phyloP scores from a whole-genome alignment of 495 filamentous ascomycete species.

The Lophiotrema nucula region DNA sequence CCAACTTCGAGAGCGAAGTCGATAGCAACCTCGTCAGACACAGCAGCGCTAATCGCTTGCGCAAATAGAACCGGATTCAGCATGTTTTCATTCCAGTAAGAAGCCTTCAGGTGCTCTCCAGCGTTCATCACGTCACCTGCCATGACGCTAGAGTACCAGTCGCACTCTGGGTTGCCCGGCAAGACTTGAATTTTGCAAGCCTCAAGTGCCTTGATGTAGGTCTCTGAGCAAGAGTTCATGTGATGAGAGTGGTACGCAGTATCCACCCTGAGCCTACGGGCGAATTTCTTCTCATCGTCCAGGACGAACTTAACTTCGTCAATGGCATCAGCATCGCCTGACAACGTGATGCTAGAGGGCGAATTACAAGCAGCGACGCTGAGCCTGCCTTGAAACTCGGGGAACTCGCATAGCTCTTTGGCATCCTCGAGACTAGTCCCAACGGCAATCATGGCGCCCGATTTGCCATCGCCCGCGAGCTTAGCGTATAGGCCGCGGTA shows the following conservation, averaged over 20 bases:
- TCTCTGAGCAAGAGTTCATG: not conserved
- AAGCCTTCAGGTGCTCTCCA: not conserved
- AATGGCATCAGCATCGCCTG: conserved; percentile 10
- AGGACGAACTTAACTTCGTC: not conserved
- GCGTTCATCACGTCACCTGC: not conserved
- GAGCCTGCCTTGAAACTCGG: not conserved
- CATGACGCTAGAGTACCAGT: conserved; percentile 3
- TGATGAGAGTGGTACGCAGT: conserved; percentile 27
- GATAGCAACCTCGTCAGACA: not conserved
- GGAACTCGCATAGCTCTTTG: not conserved
- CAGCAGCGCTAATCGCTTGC: not conserved
- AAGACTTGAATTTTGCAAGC: not conserved
- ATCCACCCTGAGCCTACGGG: conserved; percentile 1
- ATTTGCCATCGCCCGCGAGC: not conserved
- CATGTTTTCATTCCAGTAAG: conserved; percentile 17
- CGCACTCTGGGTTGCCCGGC: not conserved
- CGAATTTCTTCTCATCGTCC: not conserved
- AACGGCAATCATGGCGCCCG: conserved; percentile 6
- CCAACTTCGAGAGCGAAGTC: conserved; percentile 5
- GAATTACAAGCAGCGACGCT: conserved; percentile 14
- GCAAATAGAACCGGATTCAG: conserved; percentile 2
- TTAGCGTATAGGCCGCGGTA: conserved; percentile 9
- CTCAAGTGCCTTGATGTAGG: not conserved
- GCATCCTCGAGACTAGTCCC: not conserved
- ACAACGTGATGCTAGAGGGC: conserved; percentile 12